These are phyloP conservation scores for Phytophthora hybrid DNA, from an alignment of 352 stramenopile genomes.

Conservation along the genomic window DNA sequence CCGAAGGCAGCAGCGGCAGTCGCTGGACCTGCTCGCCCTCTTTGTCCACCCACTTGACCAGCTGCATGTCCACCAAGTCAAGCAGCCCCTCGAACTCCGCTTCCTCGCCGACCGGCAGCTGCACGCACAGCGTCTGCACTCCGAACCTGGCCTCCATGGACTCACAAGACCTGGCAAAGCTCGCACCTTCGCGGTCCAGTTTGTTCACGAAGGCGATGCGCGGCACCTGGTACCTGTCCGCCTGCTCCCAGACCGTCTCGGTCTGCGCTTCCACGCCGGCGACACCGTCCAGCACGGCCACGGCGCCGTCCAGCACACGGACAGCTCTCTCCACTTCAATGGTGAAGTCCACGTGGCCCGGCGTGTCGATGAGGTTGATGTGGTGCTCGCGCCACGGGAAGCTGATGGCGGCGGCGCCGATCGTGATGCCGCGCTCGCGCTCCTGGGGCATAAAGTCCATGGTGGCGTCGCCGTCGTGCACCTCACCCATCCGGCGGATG, in stretches of 20 bases:
- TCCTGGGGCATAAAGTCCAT: slow-evolving; percentile 94
- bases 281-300: slow-evolving; percentile 97
- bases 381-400: slow-evolving; percentile 95
- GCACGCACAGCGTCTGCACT: slow-evolving; percentile 67
- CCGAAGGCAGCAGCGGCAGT: slow-evolving; percentile 55
- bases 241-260: slow-evolving; percentile 88
- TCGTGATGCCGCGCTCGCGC: slow-evolving; percentile 98
- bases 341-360: slow-evolving; percentile 98
- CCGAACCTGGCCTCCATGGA: slow-evolving; percentile 69
- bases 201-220: slow-evolving; percentile 98
- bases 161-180: slow-evolving; percentile 92
- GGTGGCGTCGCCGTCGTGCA: slow-evolving; percentile 80
- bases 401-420: slow-evolving; percentile 96
- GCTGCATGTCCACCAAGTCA: slow-evolving; percentile 74
- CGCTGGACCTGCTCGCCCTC: slow-evolving; percentile 64
- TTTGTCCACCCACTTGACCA: slow-evolving; percentile 71
- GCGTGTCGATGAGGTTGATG: slow-evolving; percentile 99
- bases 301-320: slow-evolving; percentile 97
- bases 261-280: slow-evolving; percentile 95
- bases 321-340: slow-evolving; percentile 98
- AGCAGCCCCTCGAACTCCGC: slow-evolving; percentile 70
- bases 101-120: slow-evolving; percentile 74
- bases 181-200: slow-evolving; percentile 95
- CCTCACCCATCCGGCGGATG: slow-evolving; percentile 75
- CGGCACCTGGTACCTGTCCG: slow-evolving; percentile 80